These are phyloP conservation scores for Chrysanthemum makinoi DNA, from an alignment of 129 eudicot species.

Conservation along the genomic window DNA sequence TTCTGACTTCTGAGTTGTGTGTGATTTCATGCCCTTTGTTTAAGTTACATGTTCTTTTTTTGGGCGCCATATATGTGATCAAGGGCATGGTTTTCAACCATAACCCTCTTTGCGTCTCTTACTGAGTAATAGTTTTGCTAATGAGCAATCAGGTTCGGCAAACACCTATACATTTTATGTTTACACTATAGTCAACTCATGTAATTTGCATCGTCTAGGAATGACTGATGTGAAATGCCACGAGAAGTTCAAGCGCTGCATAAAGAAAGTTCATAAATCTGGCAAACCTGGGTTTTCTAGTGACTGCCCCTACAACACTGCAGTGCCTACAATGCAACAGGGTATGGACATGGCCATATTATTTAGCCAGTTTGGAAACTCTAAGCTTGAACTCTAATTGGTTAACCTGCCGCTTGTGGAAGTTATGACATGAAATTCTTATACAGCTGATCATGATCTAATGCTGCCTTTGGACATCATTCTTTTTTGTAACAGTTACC, in stretches of 20 bases:
- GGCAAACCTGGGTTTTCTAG: conserved; percentile 82
- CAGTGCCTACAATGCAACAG: conserved; percentile 93
- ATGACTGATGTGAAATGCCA: conserved; percentile 79
- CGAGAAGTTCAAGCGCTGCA: conserved; percentile 89
- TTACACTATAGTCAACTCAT: neutral
- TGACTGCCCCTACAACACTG: conserved; percentile 65
- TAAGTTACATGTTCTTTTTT: neutral
- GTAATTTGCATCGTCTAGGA: conserved; percentile 43
- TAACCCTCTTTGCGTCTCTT: neutral
- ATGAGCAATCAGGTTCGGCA: neutral
- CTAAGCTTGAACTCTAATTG: conserved; percentile 67
- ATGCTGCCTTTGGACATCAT: neutral
- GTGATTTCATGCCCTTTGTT: neutral
- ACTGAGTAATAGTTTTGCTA: neutral
- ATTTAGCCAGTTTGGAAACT: conserved; percentile 76
- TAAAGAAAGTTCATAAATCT: conserved; percentile 74
- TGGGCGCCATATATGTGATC: neutral
- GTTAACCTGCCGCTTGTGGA: neutral
- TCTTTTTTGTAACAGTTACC: conserved; percentile 21
- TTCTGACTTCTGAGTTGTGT: too few species aligned
- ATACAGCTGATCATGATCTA: neutral
- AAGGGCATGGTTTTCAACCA: neutral
- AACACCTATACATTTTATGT: neutral
- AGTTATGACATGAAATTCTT: conserved; percentile 3
- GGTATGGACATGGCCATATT: conserved; percentile 98